Conservation (phyloP, 805 yeast species). For the Helenozyma baotianmanensis region DNA sequence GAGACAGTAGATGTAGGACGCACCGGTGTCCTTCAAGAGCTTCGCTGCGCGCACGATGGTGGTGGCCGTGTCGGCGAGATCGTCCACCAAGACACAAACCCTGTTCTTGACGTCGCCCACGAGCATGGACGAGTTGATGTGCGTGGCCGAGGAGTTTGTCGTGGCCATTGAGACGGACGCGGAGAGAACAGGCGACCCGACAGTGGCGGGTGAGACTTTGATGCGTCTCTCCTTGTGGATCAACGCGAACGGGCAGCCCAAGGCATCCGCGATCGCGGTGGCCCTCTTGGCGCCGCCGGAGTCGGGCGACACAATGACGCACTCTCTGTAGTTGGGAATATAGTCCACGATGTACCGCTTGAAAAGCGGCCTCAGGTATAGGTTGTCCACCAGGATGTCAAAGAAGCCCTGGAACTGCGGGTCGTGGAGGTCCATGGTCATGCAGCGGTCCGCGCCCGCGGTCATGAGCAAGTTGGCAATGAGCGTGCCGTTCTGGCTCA, state of each 20-base stretch:
- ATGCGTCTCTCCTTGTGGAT: slow-evolving; percentile 89
- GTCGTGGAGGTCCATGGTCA: slow-evolving; percentile 97
- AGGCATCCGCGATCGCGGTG: slow-evolving; percentile 84
- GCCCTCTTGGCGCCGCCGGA: slow-evolving; percentile 99
- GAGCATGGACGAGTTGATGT: slow-evolving; percentile 81
- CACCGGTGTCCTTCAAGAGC: slow-evolving; percentile 89
- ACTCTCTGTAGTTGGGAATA: slow-evolving; percentile 75
- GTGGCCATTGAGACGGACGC: slow-evolving; percentile 15
- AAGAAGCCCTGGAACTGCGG: slow-evolving; percentile 98
- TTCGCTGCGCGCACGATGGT: slow-evolving; percentile 92
- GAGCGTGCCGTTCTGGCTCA: slow-evolving; percentile 90
- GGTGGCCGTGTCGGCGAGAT: slow-evolving; percentile 87
- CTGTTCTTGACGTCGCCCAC: slow-evolving; percentile 91
- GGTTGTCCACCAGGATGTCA: slow-evolving; percentile 91
- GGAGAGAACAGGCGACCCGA: slow-evolving; percentile 16
- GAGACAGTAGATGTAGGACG: slow-evolving; percentile 76
- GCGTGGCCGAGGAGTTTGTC: slow-evolving; percentile 11
- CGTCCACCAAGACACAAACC: slow-evolving; percentile 89
- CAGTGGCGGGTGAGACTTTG: slow-evolving; percentile 24
- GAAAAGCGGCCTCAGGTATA: slow-evolving; percentile 82
- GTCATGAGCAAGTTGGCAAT: slow-evolving; percentile 82
- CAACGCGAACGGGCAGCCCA: slow-evolving; percentile 86
- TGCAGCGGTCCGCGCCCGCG: slow-evolving; percentile 94
- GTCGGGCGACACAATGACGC: slow-evolving; percentile 95
- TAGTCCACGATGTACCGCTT: slow-evolving; percentile 76